phyloP scores from a whole-genome alignment of 495 filamentous ascomycete species.

The Rusavskia elegans region DNA sequence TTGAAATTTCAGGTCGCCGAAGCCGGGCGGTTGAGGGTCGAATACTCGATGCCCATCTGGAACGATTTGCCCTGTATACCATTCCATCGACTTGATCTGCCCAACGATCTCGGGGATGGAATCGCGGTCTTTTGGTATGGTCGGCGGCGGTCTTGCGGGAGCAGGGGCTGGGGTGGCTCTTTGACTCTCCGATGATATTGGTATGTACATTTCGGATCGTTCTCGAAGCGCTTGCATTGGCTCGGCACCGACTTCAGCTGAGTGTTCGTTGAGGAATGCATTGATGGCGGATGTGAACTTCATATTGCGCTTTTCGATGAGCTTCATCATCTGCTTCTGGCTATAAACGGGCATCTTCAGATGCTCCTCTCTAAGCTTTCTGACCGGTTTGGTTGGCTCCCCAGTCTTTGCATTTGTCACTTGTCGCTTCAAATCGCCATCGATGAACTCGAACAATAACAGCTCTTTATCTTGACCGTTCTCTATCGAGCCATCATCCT shows the following conservation, averaged over 20 bases:
- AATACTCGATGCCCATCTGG: constrained; percentile 88
- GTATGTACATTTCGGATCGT: constrained; percentile 29
- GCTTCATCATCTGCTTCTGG: constrained; percentile 74
- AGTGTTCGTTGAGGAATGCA: constrained; percentile 59
- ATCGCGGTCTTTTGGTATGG: constrained; percentile 72
- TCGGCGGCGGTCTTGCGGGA: constrained; percentile 29
- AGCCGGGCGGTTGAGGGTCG: constrained; percentile 68
- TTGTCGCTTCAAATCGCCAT: constrained; percentile 77
- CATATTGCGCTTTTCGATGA: constrained; percentile 82
- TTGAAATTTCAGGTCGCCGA: constrained; percentile 71
- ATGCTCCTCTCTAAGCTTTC: constrained; percentile 55
- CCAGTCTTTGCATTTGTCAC: constrained; percentile 54
- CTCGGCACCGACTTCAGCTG: constrained; percentile 40
- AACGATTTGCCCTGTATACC: constrained; percentile 89
- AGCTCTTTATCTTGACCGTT: constrained; percentile 39
- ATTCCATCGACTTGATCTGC: constrained; percentile 65
- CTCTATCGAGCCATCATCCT: constrained; percentile 21
- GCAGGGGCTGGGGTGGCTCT: constrained; percentile 28
- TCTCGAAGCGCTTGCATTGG: constrained; percentile 46
- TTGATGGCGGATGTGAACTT: constrained; percentile 74
- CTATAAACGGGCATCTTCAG: constrained; percentile 88
- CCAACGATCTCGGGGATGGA: constrained; percentile 69
- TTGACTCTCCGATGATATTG: constrained; percentile 32
- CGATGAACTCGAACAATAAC: constrained; percentile 80
- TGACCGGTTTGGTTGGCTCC: constrained; percentile 46